phyloP scores from a whole-genome alignment of 768 basidiomycete species.

The Phlegmacium glaucopus region DNA sequence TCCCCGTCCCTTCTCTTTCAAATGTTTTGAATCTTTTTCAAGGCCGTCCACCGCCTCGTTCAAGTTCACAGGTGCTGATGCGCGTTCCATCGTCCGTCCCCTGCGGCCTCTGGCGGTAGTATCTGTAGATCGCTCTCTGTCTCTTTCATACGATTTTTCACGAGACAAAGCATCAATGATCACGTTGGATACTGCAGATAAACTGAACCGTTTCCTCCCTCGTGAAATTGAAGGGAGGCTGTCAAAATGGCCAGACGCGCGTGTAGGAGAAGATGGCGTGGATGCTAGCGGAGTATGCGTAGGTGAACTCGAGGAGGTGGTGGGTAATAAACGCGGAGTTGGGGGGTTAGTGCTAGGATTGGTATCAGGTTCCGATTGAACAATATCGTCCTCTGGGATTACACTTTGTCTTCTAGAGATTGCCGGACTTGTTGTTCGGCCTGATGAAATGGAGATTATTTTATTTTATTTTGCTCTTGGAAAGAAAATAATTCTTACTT shows the following conservation, averaged over 20 bases:
- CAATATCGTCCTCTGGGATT: too few species aligned
- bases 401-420: too few species aligned
- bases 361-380: too few species aligned
- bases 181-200: conserved; percentile 49
- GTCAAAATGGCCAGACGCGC: background rate
- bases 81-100: conserved; percentile 35
- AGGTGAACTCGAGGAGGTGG: background rate
- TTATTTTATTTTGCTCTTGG: too few species aligned
- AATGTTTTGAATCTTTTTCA: conserved; percentile 11
- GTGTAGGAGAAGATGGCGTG: background rate
- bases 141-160: conserved; percentile 19
- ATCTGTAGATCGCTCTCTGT: conserved; percentile 17
- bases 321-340: too few species aligned
- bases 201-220: conserved; percentile 39
- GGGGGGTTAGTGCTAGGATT: too few species aligned
- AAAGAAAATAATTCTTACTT: too few species aligned
- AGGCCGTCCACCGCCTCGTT: conserved; percentile 1
- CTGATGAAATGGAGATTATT: too few species aligned
- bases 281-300: background rate
- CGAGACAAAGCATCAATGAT: conserved; percentile 42
- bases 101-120: conserved; percentile 28
- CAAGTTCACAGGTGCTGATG: background rate
- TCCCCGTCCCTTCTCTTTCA: conserved; percentile 28
- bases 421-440: too few species aligned
- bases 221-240: conserved; percentile 2